These are phyloP conservation scores for Posidonia oceanica DNA, from an alignment of 116 monocot species.

Conservation along the genomic window DNA sequence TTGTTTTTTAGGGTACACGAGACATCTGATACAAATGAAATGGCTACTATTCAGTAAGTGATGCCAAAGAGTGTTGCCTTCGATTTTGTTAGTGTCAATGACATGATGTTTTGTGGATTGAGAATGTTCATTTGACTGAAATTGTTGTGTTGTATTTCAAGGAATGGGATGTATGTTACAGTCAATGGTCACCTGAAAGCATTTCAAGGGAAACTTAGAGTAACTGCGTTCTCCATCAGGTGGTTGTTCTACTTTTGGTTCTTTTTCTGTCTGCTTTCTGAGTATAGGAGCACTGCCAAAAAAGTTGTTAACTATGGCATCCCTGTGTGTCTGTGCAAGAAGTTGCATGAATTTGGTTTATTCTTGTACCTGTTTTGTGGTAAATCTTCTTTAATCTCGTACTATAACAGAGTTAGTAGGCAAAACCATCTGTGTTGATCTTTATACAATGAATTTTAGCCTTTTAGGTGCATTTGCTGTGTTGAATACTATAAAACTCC, in stretches of 20 bases:
- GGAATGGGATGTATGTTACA: slow-evolving; percentile 87
- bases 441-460: too few species aligned
- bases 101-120: background rate
- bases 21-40: slow-evolving; percentile 57
- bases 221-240: slow-evolving; percentile 67
- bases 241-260: slow-evolving; percentile 4
- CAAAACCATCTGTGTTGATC: too few species aligned
- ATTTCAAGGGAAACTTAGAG: slow-evolving; percentile 68
- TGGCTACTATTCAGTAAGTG: slow-evolving; percentile 61
- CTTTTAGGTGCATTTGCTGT: too few species aligned
- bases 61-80: background rate
- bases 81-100: background rate
- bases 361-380: too few species aligned
- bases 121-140: background rate
- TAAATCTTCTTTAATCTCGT: too few species aligned
- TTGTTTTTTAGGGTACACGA: slow-evolving; percentile 54
- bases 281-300: too few species aligned
- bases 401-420: too few species aligned
- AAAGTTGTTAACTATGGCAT: too few species aligned
- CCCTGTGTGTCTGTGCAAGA: too few species aligned
- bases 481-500: too few species aligned
- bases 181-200: slow-evolving; percentile 71
- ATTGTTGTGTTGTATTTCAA: slow-evolving; percentile 9
- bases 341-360: too few species aligned
- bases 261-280: too few species aligned